Evolutionary conservation across 495 filamentous ascomycete species (phyloP).

Genomic region (Trypethelium eluteriae): DNA sequence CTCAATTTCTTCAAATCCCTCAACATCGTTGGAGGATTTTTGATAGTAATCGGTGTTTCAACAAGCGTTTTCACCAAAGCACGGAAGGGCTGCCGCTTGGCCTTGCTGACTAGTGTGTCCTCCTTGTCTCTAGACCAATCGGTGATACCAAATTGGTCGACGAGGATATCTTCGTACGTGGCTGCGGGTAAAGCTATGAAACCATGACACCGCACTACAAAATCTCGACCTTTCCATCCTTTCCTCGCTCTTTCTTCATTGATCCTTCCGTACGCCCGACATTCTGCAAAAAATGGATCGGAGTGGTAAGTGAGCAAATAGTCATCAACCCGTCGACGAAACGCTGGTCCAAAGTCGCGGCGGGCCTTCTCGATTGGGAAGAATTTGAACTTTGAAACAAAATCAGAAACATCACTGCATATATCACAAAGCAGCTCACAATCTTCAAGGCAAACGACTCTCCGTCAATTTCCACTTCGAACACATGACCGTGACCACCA

Average conservation of each 20-base stretch:
- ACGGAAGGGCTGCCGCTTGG: neutral
- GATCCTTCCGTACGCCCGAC: conserved; percentile 3
- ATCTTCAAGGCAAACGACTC: neutral
- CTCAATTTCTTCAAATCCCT: neutral
- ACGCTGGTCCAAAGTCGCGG: neutral
- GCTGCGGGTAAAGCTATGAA: conserved; percentile 2
- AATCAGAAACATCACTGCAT: neutral
- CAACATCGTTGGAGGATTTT: neutral
- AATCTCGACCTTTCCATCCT: neutral
- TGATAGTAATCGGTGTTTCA: neutral
- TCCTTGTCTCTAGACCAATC: neutral
- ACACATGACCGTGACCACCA: conserved; percentile 5
- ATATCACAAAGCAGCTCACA: neutral
- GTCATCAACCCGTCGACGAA: neutral
- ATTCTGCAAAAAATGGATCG: conserved; percentile 9
- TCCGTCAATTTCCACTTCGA: conserved; percentile 8
- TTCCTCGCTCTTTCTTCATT: neutral
- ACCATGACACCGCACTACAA: conserved; percentile 1
- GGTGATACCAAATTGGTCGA: neutral
- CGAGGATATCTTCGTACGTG: conserved; percentile 9
- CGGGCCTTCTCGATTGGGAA: neutral
- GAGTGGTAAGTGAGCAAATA: conserved; percentile 5
- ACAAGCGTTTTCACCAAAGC: conserved; percentile 8
- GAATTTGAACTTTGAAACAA: neutral
- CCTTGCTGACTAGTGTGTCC: neutral